Percentiles rank a stretch among this genome's conserved stretches.
Conservation (phyloP, 2,329 filamentous ascomycete genomes). For the Pezicula carpinea region DNA sequence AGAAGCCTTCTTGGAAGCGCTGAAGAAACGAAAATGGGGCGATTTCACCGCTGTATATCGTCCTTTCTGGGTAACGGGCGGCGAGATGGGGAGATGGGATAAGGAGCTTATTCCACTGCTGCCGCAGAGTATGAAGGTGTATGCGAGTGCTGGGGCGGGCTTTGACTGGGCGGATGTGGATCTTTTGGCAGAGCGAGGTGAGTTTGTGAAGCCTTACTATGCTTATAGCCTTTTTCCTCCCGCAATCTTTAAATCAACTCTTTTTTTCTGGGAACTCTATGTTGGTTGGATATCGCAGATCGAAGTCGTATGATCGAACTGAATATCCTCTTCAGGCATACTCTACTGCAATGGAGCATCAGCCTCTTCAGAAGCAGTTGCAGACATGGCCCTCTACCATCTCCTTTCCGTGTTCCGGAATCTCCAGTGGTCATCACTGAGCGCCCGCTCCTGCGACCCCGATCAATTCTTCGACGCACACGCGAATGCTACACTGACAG, state of each 20-base stretch:
- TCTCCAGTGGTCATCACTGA: constrained; percentile 48
- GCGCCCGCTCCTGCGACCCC: constrained; percentile 15
- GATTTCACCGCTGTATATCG: constrained; percentile 47
- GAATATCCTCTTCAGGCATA: constrained; percentile 1
- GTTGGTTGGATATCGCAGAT: constrained; percentile 72
- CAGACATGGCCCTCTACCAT: constrained; percentile 66
- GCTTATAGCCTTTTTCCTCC: background rate
- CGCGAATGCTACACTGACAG: constrained; percentile 49
- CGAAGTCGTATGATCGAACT: constrained; percentile 24
- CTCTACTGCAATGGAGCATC: constrained; percentile 40
- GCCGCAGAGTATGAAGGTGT: constrained; percentile 49
- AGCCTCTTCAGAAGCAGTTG: constrained; percentile 67
- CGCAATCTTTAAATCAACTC: background rate
- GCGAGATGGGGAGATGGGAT: constrained; percentile 62
- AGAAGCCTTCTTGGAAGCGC: constrained; percentile 42
- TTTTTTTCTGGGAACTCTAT: constrained; percentile 23
- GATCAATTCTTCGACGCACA: constrained; percentile 53
- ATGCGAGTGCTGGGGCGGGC: constrained; percentile 55
- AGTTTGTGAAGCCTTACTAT: background rate
- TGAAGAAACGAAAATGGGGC: constrained; percentile 49
- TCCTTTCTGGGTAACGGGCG: constrained; percentile 60
- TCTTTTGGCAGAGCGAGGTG: constrained; percentile 51
- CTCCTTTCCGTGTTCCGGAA: constrained; percentile 66
- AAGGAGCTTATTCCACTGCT: constrained; percentile 50
- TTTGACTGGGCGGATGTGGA: constrained; percentile 61